phyloP scores from a whole-genome alignment of 805 yeast species.

The Schwanniomyces sp. region DNA sequence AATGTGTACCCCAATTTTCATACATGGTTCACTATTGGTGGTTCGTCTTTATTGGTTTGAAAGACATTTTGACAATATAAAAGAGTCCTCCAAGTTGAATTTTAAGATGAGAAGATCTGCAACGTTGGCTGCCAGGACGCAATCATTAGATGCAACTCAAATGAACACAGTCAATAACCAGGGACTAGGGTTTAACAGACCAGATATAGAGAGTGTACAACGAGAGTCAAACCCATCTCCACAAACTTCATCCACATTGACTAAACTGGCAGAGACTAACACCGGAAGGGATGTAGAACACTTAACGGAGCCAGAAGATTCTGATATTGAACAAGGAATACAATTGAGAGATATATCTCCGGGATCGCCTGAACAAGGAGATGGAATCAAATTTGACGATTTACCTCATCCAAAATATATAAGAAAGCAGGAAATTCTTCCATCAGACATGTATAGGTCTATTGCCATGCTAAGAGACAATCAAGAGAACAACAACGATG shows the following conservation, averaged over 20 bases:
- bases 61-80: slow-evolving; percentile 79
- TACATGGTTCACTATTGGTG: slow-evolving; percentile 76
- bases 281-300: slow-evolving; percentile 21
- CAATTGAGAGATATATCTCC: slow-evolving; percentile 4
- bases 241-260: slow-evolving; percentile 13
- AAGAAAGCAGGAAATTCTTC: slow-evolving; percentile 51
- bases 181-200: slow-evolving; percentile 23
- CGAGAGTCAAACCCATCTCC: slow-evolving; percentile 4
- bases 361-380: slow-evolving; percentile 3
- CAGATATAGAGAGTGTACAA: neutral
- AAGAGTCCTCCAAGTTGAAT: slow-evolving; percentile 71
- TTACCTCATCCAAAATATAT: slow-evolving; percentile 55
- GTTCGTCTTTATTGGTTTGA: slow-evolving; percentile 88
- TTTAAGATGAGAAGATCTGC: slow-evolving; percentile 81
- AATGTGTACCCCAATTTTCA: slow-evolving; percentile 82
- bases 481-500: slow-evolving; percentile 42
- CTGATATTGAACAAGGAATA: slow-evolving; percentile 13
- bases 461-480: slow-evolving; percentile 73
- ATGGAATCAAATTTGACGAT: slow-evolving; percentile 56
- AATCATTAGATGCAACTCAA: slow-evolving; percentile 24
- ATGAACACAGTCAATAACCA: slow-evolving; percentile 23
- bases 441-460: slow-evolving; percentile 82
- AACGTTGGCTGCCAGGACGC: slow-evolving; percentile 59
- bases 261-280: slow-evolving; percentile 3
- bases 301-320: slow-evolving; percentile 46